Evolutionary conservation across 257 asterid genomes (phyloP).

Genomic region (Anisodus acutangulus): DNA sequence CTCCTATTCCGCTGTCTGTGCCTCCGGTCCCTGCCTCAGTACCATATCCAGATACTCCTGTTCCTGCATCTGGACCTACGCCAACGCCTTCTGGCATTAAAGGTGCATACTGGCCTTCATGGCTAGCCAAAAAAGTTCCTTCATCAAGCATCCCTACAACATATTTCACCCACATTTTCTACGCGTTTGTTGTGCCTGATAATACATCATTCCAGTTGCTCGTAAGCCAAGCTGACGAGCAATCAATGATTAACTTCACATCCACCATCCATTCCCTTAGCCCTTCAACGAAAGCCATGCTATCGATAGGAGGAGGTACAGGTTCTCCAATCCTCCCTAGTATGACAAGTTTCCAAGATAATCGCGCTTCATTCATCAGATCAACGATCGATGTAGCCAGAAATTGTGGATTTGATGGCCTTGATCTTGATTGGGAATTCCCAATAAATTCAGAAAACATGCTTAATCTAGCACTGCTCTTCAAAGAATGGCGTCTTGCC

Average conservation of each 20-base stretch:
- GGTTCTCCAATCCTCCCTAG: slow-evolving; percentile 27
- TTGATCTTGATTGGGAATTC: slow-evolving; percentile 71
- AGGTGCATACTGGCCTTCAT: slow-evolving; percentile 67
- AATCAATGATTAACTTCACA: slow-evolving; percentile 49
- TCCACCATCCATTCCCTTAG: slow-evolving; percentile 42
- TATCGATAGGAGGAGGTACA: slow-evolving; percentile 68
- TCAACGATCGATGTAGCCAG: slow-evolving; percentile 55
- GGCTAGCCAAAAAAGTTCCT: slow-evolving; percentile 46
- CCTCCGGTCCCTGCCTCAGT: neutral
- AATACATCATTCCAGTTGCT: slow-evolving; percentile 45
- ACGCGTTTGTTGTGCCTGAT: slow-evolving; percentile 52
- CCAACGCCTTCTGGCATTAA: slow-evolving; percentile 36
- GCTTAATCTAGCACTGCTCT: slow-evolving; percentile 52
- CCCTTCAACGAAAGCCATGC: slow-evolving; percentile 42
- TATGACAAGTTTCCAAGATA: slow-evolving; percentile 29
- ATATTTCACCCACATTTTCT: slow-evolving; percentile 59
- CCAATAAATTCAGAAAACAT: slow-evolving; percentile 47
- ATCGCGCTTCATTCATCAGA: slow-evolving; percentile 54
- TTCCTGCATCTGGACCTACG: neutral
- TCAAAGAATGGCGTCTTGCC: slow-evolving; percentile 49
- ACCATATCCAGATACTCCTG: neutral
- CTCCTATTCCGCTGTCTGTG: neutral
- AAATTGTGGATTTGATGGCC: slow-evolving; percentile 52
- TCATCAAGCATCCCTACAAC: slow-evolving; percentile 52
- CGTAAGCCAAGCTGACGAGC: slow-evolving; percentile 46